Evolutionary conservation across 305 asterid genomes (phyloP).

Genomic region (Salvia sclarea): DNA sequence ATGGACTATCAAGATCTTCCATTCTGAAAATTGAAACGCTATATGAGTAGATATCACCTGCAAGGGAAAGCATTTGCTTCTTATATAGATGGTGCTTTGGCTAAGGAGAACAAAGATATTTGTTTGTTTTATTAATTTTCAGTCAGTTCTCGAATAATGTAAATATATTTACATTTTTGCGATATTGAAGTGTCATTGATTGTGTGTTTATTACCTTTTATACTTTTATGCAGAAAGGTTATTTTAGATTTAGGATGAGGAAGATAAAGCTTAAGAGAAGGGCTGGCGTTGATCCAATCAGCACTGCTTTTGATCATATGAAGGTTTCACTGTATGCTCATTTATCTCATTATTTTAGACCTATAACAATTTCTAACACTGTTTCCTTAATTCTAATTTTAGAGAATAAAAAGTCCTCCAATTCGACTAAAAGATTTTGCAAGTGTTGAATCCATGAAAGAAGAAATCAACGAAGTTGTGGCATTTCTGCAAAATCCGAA

Average conservation of each 20-base stretch:
- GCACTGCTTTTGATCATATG: conserved; percentile 95
- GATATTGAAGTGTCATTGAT: conserved; percentile 11
- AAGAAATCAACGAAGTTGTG: conserved; percentile 96
- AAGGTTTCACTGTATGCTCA: conserved; percentile 55
- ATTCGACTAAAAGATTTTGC: conserved; percentile 88
- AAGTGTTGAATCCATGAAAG: conserved; percentile 90
- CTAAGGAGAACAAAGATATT: neutral
- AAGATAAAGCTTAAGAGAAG: conserved; percentile 54
- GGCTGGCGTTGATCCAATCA: conserved; percentile 90
- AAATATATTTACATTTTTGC: conserved; percentile 13
- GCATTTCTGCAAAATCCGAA: conserved; percentile 89
- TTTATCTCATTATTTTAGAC: conserved; percentile 23
- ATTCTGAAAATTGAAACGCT: neutral
- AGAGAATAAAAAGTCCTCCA: conserved; percentile 99
- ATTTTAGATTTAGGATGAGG: conserved; percentile 46
- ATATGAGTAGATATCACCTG: neutral
- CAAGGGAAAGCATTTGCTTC: neutral
- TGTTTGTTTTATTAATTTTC: neutral
- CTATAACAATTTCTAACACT: conserved; percentile 33
- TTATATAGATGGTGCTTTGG: conserved; percentile 18
- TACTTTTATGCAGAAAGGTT: conserved; percentile 69
- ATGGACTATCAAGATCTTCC: conserved; percentile 11
- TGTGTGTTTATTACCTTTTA: conserved; percentile 29
- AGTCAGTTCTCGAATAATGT: conserved; percentile 14
- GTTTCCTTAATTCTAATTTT: conserved; percentile 33